Conservation (phyloP, 768 basidiomycete genomes). For the Rhizopogon vinicolor region DNA sequence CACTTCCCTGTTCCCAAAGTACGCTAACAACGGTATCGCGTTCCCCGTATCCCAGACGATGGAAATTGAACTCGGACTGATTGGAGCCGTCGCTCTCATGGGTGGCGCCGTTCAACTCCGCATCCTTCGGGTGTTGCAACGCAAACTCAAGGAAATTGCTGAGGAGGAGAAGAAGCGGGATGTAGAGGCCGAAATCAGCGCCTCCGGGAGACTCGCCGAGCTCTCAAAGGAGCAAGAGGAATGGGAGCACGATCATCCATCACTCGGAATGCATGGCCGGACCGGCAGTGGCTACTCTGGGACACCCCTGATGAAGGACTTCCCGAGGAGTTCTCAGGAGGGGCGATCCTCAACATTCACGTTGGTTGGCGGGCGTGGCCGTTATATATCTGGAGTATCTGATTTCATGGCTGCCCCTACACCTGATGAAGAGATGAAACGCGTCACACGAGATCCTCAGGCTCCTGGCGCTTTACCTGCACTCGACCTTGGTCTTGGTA, state of each 20-base stretch:
- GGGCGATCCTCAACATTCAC: conserved; percentile 41
- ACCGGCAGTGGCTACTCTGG: conserved; percentile 60
- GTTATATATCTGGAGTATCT: conserved; percentile 64
- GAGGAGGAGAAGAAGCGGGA: conserved; percentile 70
- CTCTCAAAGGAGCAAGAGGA: conserved; percentile 67
- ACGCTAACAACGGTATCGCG: conserved; percentile 54
- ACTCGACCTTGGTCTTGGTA: conserved; percentile 70
- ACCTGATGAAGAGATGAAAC: conserved; percentile 57
- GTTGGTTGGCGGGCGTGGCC: conserved; percentile 47
- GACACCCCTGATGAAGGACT: conserved; percentile 64
- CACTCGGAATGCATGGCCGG: conserved; percentile 54
- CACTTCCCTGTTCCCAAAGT: conserved; percentile 73
- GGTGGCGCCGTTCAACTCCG: conserved; percentile 89
- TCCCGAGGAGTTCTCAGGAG: conserved; percentile 46
- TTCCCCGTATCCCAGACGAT: conserved; percentile 88
- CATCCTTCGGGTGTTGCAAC: conserved; percentile 74
- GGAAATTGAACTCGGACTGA: conserved; percentile 90
- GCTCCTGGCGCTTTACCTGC: conserved; percentile 57
- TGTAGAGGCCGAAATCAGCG: conserved; percentile 69
- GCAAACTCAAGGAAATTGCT: conserved; percentile 74
- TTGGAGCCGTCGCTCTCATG: conserved; percentile 79
- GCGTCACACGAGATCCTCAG: conserved; percentile 45
- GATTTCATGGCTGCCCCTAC: conserved; percentile 65
- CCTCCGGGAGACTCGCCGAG: conserved; percentile 62
- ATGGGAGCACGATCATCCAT: conserved; percentile 87